phyloP scores from a whole-genome alignment of 2,329 filamentous ascomycete genomes.

The Hymenoscyphus occultus region DNA sequence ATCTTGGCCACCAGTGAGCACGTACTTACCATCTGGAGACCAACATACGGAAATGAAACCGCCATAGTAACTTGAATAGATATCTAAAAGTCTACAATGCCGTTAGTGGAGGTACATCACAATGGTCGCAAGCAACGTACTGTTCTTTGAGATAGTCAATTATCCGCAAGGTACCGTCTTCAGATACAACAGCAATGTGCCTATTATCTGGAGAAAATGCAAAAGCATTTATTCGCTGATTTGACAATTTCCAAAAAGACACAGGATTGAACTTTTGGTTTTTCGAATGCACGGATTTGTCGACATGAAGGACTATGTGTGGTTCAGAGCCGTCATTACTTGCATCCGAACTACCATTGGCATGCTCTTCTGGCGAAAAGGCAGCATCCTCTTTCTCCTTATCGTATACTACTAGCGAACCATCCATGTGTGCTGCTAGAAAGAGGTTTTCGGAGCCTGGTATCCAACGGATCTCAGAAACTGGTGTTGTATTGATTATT shows the following conservation, averaged over 20 bases:
- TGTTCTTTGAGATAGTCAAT: constrained; percentile 90
- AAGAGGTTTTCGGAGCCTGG: constrained; percentile 93
- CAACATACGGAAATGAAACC: constrained; percentile 91
- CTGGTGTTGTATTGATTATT: constrained; percentile 79
- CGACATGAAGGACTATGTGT: constrained; percentile 61
- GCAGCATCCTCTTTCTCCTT: constrained; percentile 91
- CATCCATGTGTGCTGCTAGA: constrained; percentile 87
- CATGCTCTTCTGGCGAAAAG: constrained; percentile 68
- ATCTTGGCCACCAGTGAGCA: constrained; percentile 92
- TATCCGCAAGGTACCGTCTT: constrained; percentile 84
- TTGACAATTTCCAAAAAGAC: constrained; percentile 87
- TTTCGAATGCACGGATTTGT: constrained; percentile 89
- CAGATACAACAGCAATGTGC: constrained; percentile 84
- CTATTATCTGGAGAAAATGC: constrained; percentile 87
- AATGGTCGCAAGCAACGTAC: constrained; percentile 48
- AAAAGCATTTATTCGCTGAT: constrained; percentile 86
- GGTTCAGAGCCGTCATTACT: constrained; percentile 32
- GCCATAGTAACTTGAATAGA: constrained; percentile 91
- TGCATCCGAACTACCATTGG: constrained; percentile 33
- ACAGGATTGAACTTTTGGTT: constrained; percentile 94
- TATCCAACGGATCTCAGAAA: constrained; percentile 88
- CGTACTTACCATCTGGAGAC: constrained; percentile 95
- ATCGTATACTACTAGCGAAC: constrained; percentile 88
- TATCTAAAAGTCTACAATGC: constrained; percentile 66
- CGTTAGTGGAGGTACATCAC: constrained; percentile 17